A percentile compares a stretch with the other conserved stretches of the same genome.
Evolutionary conservation across 2,329 filamentous ascomycete species (phyloP).

Genomic region (Diplodia scrobiculata): DNA sequence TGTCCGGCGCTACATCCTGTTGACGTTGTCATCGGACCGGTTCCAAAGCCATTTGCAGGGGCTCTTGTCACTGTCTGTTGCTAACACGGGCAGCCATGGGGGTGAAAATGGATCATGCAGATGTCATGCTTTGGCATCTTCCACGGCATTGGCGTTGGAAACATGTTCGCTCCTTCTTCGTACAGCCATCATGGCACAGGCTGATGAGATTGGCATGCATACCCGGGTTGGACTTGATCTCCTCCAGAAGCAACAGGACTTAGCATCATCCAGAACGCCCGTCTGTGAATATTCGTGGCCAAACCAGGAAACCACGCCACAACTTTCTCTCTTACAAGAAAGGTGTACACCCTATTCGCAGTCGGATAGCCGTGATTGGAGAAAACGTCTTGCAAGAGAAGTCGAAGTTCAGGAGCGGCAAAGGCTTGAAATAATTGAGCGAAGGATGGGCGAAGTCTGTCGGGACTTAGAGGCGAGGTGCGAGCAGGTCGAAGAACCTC

Average conservation of each 20-base stretch:
- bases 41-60: slow-evolving; percentile 35
- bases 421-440: slow-evolving; percentile 53
- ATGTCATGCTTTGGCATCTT: slow-evolving; percentile 30
- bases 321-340: slow-evolving; percentile 42
- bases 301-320: slow-evolving; percentile 11
- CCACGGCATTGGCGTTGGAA: slow-evolving; percentile 34
- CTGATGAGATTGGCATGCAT: slow-evolving; percentile 33
- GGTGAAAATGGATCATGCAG: slow-evolving; percentile 30
- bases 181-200: slow-evolving; percentile 33
- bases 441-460: slow-evolving; percentile 57
- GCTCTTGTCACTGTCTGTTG: slow-evolving; percentile 31
- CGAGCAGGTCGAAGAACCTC: slow-evolving; percentile 57
- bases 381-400: slow-evolving; percentile 48
- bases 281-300: slow-evolving; percentile 34
- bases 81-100: not conserved
- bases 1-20: slow-evolving; percentile 35
- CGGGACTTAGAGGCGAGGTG: slow-evolving; percentile 60
- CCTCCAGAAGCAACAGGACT: slow-evolving; percentile 37
- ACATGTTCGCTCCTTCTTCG: slow-evolving; percentile 40
- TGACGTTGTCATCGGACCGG: slow-evolving; percentile 36
- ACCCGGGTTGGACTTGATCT: slow-evolving; percentile 34
- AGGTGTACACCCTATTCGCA: slow-evolving; percentile 44
- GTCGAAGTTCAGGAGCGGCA: slow-evolving; percentile 45
- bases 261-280: slow-evolving; percentile 24
- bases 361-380: slow-evolving; percentile 52